Evolutionary conservation across 768 basidiomycete species (phyloP), one percentile per base, ranked within the genome.

Genomic region (Lactifluus subvellereus): DNA sequence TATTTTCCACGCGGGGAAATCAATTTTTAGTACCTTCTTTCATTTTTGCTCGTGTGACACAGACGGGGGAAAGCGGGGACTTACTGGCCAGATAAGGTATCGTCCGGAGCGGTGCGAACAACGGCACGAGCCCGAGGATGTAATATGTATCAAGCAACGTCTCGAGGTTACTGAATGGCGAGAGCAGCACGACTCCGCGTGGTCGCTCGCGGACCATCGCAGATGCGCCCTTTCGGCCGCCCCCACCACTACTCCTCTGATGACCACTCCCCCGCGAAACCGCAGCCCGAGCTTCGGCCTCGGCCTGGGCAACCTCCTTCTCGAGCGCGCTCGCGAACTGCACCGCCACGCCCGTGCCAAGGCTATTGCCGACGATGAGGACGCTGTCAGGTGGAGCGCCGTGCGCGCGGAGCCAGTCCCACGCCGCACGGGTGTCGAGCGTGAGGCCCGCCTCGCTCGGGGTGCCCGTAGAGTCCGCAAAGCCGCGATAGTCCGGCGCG

Each of bases 401-500:
- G 33, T 83, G 78, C 9, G 73, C 71, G 7, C 84, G 69, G 3
- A 94, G 74, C 87, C 88, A 97, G 68, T 90, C 82, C 82, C 86
- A 96, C 0, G 87, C 91, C 0, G 91, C 82, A 38, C 83, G 77
- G 1, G 91, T 91, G 70, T 98, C 91, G 1, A 71, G 74, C 1
- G 83, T 73, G 0, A 98, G 77, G 0, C 95, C 96, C 13, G 72
- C 74, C 72, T 95, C 88, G 30, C 82, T 86, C 0, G 96, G 96
- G 0, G 73, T 74, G 0, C 93, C 92, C 1, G 82, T 80, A 54
- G 92, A 95, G 70, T 98, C 94, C 0, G 79, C 96, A 70, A 89
- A 98, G 1, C 95, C 95, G 55, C 95, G 84, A 72, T 98, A 98
- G 74, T 98, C 96, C 42, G 94, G 84, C 1, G 85, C 85, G 32